phyloP scores from a whole-genome alignment of 768 basidiomycete genomes.

The Auriscalpium orientale region DNA sequence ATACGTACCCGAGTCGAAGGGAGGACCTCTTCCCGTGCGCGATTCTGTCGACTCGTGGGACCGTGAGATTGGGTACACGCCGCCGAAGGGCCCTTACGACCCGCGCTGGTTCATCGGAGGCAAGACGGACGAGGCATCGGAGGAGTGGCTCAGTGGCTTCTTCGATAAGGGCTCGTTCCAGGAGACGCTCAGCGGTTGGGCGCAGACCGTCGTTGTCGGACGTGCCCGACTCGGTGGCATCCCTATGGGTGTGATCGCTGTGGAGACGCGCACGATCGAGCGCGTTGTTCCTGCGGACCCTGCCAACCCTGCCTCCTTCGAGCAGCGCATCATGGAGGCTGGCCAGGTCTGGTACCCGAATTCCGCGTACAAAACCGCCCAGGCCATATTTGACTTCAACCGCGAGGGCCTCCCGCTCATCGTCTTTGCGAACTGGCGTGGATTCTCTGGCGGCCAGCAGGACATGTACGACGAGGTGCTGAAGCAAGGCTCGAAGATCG shows the following conservation, averaged over 20 bases:
- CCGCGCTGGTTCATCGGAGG: slow-evolving; percentile 98
- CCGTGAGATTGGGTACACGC: slow-evolving; percentile 81
- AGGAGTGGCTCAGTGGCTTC: slow-evolving; percentile 81
- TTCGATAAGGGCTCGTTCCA: slow-evolving; percentile 98
- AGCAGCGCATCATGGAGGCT: slow-evolving; percentile 98
- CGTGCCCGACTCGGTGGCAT: slow-evolving; percentile 95
- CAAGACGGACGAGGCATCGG: slow-evolving; percentile 75
- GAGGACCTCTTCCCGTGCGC: slow-evolving; percentile 72
- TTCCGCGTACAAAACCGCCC: slow-evolving; percentile 98
- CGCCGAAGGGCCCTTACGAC: slow-evolving; percentile 93
- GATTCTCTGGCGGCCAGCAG: slow-evolving; percentile 98
- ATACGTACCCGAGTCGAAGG: slow-evolving; percentile 82
- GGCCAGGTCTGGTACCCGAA: slow-evolving; percentile 99
- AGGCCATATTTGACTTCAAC: slow-evolving; percentile 98
- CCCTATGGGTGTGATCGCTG: slow-evolving; percentile 96
- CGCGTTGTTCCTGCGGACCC: slow-evolving; percentile 96
- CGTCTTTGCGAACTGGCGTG: slow-evolving; percentile 99
- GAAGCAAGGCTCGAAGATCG: slow-evolving; percentile 97
- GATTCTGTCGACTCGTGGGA: slow-evolving; percentile 78
- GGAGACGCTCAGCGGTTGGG: slow-evolving; percentile 98
- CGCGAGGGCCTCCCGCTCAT: slow-evolving; percentile 94
- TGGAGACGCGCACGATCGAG: slow-evolving; percentile 96
- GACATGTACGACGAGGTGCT: slow-evolving; percentile 98
- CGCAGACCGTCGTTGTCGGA: slow-evolving; percentile 96
- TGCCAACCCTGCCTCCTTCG: slow-evolving; percentile 92